phyloP scores from a whole-genome alignment of 202 grass and related monocot genomes.

The Digitaria exilis region DNA sequence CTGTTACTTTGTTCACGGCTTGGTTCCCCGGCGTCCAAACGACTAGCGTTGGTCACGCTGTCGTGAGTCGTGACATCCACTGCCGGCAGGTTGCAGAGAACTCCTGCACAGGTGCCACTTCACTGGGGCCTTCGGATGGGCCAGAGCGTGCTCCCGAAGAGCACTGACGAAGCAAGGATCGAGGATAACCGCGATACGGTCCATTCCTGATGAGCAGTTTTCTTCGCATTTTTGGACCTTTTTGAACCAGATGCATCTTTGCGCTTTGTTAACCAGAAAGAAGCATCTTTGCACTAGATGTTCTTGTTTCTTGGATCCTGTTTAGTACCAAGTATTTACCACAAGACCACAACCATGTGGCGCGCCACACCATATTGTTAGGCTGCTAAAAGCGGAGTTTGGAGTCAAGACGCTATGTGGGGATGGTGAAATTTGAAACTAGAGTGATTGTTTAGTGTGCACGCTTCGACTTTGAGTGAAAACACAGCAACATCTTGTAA shows the following conservation, averaged over 20 bases:
- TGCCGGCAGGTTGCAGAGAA: conserved; percentile 48
- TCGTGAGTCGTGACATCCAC: conserved; percentile 30
- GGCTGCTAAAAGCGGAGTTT: conserved; percentile 30
- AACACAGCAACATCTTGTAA: no score
- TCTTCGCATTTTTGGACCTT: background rate
- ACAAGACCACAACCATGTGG: no score
- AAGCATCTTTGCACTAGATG: background rate
- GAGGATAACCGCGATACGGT: conserved; percentile 67
- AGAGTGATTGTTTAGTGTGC: background rate
- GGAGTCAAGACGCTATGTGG: conserved; percentile 48
- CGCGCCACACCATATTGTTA: background rate
- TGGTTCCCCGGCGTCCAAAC: no score
- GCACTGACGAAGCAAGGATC: conserved; percentile 61
- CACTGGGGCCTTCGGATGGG: conserved; percentile 65
- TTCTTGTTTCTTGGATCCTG: background rate
- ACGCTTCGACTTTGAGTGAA: background rate
- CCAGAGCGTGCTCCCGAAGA: conserved; percentile 80
- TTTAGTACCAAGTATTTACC: background rate
- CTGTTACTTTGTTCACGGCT: no score
- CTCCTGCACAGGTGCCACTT: conserved; percentile 57
- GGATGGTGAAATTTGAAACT: conserved; percentile 53
- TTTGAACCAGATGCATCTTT: background rate
- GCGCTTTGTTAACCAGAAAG: no score
- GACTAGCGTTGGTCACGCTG: no score
- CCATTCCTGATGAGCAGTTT: conserved; percentile 48